Conservation (phyloP, 2,329 filamentous ascomycete species). For the Sclerotinia sclerotiorum region DNA sequence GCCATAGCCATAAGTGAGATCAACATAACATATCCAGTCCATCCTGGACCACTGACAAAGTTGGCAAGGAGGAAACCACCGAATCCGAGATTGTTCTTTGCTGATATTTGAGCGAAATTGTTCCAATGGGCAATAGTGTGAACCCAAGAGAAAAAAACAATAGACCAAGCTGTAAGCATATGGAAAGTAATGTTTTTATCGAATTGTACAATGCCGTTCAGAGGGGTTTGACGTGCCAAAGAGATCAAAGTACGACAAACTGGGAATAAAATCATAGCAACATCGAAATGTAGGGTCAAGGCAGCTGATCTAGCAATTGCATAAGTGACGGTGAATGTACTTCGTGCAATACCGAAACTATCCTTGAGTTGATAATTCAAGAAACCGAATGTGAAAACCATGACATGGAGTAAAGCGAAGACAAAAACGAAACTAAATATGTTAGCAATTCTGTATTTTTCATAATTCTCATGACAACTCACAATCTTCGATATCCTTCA, state of each 20-base stretch:
- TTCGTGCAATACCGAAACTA: conserved; percentile 63
- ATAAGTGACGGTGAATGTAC: conserved; percentile 73
- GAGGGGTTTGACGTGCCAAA: conserved; percentile 72
- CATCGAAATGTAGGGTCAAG: conserved; percentile 76
- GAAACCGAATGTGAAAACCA: conserved; percentile 78
- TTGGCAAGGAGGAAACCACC: conserved; percentile 77
- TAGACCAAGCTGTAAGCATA: conserved; percentile 81
- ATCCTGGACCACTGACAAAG: conserved; percentile 76
- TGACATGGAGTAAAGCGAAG: conserved; percentile 69
- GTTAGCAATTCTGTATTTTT: conserved; percentile 36
- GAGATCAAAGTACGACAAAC: conserved; percentile 85
- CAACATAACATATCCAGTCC: conserved; percentile 85
- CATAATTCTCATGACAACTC: conserved; percentile 43
- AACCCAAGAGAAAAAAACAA: conserved; percentile 84
- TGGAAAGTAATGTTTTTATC: conserved; percentile 90
- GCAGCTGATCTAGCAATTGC: conserved; percentile 74
- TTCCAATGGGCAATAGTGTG: conserved; percentile 86
- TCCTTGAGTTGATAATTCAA: conserved; percentile 79
- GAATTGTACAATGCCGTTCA: conserved; percentile 85
- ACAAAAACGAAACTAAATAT: conserved; percentile 68
- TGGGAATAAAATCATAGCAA: conserved; percentile 75
- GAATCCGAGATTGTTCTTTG: conserved; percentile 73
- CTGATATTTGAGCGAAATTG: conserved; percentile 76
- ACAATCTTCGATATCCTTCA: conserved; percentile 80
- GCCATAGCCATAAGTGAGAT: conserved; percentile 76